phyloP scores from a whole-genome alignment of 352 stramenopile species.

The Thalassiosira livingstoniorum region DNA sequence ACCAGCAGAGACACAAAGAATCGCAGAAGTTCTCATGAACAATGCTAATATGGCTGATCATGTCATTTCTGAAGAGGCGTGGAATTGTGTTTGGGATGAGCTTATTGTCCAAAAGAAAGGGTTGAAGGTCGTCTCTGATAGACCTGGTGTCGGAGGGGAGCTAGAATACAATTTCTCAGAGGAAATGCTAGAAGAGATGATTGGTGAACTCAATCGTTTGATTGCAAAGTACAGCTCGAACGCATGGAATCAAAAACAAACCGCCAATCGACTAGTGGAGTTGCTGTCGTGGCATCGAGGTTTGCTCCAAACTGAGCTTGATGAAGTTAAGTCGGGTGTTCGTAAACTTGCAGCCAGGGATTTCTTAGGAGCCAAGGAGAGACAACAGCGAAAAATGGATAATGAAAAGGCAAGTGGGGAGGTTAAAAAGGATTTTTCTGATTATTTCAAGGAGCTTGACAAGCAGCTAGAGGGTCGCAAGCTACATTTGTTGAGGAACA shows the following conservation, averaged over 20 bases:
- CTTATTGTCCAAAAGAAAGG: slow-evolving; percentile 32
- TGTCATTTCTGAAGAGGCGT: slow-evolving; percentile 46
- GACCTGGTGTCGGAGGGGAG: not conserved
- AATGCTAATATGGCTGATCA: slow-evolving; percentile 35
- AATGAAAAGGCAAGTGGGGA: not conserved
- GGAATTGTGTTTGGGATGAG: slow-evolving; percentile 46
- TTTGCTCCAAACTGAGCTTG: not conserved
- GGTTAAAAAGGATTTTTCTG: no score
- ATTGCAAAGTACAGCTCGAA: slow-evolving; percentile 47
- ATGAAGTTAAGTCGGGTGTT: not conserved
- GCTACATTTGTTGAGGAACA: no score
- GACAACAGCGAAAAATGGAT: not conserved
- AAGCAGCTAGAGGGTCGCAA: no score
- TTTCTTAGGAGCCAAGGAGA: slow-evolving; percentile 10
- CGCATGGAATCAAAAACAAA: slow-evolving; percentile 5
- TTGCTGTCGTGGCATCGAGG: slow-evolving; percentile 9
- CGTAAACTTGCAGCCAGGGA: not conserved
- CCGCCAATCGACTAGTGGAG: slow-evolving; percentile 4
- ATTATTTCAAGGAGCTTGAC: no score
- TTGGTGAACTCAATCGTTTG: slow-evolving; percentile 36
- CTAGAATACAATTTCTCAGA: slow-evolving; percentile 40
- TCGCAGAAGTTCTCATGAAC: slow-evolving; percentile 38
- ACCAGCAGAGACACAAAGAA: slow-evolving; percentile 23
- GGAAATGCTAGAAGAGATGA: slow-evolving; percentile 47
- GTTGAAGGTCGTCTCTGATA: slow-evolving; percentile 9